Evolutionary conservation across 2,329 filamentous ascomycete species (phyloP), one percentile per base, ranked within the genome.

Genomic region (Hypoxylon sp.): DNA sequence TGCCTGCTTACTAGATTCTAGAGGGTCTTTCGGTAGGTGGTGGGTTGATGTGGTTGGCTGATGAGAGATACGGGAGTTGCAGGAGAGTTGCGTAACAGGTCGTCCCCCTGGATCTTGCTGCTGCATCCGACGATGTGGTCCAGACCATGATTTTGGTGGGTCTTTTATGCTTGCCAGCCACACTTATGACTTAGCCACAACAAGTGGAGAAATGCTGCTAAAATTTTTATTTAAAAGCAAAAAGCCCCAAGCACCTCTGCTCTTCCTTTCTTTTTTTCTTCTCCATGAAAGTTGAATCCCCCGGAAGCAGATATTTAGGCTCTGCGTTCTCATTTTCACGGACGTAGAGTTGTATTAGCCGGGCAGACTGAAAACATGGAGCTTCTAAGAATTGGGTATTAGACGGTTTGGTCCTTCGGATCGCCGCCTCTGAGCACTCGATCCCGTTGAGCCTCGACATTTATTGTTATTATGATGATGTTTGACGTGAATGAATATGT

Each of bases 371-470:
- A 69, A 77, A 78, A 71, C 66, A 59, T 77, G 81, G 78, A 74
- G 79, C 80, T 83, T 82, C 71, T 73, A 83, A 84, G 81, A 84
- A 84, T 83, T 83, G 80, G 76, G 72, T 77, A 80, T 74, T 80
- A 77, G 77, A 73, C 65, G 63, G 57, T 20, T 27, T 35, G 40
- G 61, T 53, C 49, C 20, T 59, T 55, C 32, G 51, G 50, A 60
- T 31, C 15, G 46, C 55, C 56, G 66, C 62, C 66, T 66, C 59
- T 81, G 69, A 73, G 65, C 79, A 74, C 75, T 75, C 80, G 78
- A 77, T 84, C 80, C 81, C 81, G 81, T 84, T 83, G 79, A 82
- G 80, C 76, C 71, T 77, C 80, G 77, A 83, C 79, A 82, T 80
- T 63, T 26, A 16, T 47, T 36, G 8, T 29, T 17, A 16, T 21